A percentile compares a stretch with the other conserved stretches of the same genome.
Conservation (phyloP, 164 flowering plant species). For the Platanus orientalis region DNA sequence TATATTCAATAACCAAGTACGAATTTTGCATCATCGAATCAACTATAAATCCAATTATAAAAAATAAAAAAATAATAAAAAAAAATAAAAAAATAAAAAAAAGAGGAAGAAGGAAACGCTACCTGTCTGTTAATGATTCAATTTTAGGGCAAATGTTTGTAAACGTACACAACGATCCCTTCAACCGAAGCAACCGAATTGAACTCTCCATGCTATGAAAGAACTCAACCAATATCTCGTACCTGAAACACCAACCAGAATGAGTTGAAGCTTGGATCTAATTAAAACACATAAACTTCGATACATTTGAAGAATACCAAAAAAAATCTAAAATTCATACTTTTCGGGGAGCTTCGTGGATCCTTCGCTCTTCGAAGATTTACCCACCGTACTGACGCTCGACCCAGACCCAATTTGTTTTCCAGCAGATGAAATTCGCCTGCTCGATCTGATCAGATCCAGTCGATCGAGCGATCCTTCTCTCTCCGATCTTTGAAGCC, state of each 20-base stretch:
- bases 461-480: not conserved
- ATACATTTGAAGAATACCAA: not conserved
- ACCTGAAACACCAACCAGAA: slow-evolving; percentile 24
- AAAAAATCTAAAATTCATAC: slow-evolving; percentile 13
- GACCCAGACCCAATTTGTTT: slow-evolving; percentile 3
- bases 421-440: not conserved
- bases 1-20: not conserved
- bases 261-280: not conserved
- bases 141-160: slow-evolving; percentile 45
- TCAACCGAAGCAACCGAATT: slow-evolving; percentile 54
- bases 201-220: slow-evolving; percentile 43
- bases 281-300: not conserved
- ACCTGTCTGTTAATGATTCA: slow-evolving; percentile 74
- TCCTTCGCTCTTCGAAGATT: slow-evolving; percentile 1
- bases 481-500: slow-evolving; percentile 14
- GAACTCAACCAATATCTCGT: slow-evolving; percentile 35
- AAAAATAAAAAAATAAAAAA: no score
- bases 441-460: not conserved
- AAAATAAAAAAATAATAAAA: no score
- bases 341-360: slow-evolving; percentile 30
- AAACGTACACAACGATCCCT: slow-evolving; percentile 43
- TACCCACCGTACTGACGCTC: not conserved
- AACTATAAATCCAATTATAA: no score
- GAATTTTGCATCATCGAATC: not conserved
- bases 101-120: not conserved